Conservation (phyloP, 352 stramenopile species). For the Phytopythium vexans region DNA sequence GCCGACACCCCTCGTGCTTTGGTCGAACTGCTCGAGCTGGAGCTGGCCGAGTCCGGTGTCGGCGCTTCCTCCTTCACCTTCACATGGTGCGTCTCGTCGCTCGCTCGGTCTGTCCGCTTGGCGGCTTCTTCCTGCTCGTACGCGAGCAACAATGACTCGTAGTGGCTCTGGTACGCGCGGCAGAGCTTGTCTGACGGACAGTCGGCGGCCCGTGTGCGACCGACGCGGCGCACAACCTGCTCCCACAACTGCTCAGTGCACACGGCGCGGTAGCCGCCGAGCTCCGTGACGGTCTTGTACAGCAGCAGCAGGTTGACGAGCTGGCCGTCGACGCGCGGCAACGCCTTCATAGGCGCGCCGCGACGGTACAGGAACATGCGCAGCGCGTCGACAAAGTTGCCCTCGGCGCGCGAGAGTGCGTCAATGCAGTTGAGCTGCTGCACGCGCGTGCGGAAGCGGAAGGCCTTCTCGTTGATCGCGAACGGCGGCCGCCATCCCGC, state of each 20-base stretch:
- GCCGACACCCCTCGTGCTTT: constrained; percentile 16
- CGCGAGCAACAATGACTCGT: constrained; percentile 42
- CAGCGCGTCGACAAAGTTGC: constrained; percentile 76
- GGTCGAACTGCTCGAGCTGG: constrained; percentile 5
- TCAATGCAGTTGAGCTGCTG: constrained; percentile 95
- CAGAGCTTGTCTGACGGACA: constrained; percentile 49
- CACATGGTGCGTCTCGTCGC: not conserved
- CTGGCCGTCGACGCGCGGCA: constrained; percentile 69
- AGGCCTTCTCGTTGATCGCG: constrained; percentile 81
- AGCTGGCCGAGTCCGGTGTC: constrained; percentile 2
- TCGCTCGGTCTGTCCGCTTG: not conserved
- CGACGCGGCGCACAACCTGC: constrained; percentile 60
- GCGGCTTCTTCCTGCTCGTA: constrained; percentile 44
- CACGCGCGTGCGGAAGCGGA: constrained; percentile 93
- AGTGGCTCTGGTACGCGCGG: constrained; percentile 45
- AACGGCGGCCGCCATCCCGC: constrained; percentile 91
- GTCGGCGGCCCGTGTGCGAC: constrained; percentile 44
- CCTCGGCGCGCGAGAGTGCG: constrained; percentile 71
- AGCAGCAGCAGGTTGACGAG: constrained; percentile 66
- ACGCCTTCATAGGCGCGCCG: constrained; percentile 73
- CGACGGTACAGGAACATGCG: constrained; percentile 81
- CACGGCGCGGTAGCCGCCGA: constrained; percentile 52
- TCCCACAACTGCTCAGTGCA: constrained; percentile 33
- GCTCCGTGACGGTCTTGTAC: constrained; percentile 56
- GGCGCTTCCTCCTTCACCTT: not conserved